Evolutionary conservation across 2,329 filamentous ascomycete species (phyloP), one percentile per base, ranked within the genome.

Genomic region (Coccinonectria pachysandricola): DNA sequence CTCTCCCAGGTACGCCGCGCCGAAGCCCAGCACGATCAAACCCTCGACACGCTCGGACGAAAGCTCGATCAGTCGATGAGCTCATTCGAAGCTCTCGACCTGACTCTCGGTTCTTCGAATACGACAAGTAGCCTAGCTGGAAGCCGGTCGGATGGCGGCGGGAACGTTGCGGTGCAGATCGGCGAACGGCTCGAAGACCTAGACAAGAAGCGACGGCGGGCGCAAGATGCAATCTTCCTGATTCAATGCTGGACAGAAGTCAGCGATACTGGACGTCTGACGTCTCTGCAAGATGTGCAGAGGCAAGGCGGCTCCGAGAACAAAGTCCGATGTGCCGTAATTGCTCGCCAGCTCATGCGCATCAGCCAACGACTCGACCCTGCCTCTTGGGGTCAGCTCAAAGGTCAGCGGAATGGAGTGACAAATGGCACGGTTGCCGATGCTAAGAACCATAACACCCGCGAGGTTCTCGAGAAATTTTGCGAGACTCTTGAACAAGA

Each of bases 241-340:
- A 86, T 98, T 39, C 82, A 93, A 51, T 98, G 91, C 60, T 98
- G 91, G 88, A 75, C 85, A 20, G 88, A 96, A 48, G 85, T 98
- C 43, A 87, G 79, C 55, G 87, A 94, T 47, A 79, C 79, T 7
- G 91, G 91, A 4, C 77, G 91, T 42, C 67, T 96, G 30, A 79
- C 81, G 7, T 77, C 80, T n/a, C 59, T 98, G 24, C 85, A 96
- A 53, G 86, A 92, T 37, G 78, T 96, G 33, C 73, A 88, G 47
- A 72, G 83, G 38, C 80, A 86, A 40, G 85, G 84, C 2, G 80
- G 80, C 14, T 81, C 82, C 8, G 87, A 94, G 43, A 87, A 88
- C 52, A 96, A 94, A 54, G 84, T 98, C 23, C 76, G 86, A 32
- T 95, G 87, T 43, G 91, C 91, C 17, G 77, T 92, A 40, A 95